Base-by-base conservation (phyloP, 2,329 filamentous ascomycete species). In the Hypoxylon sp. region DNA sequence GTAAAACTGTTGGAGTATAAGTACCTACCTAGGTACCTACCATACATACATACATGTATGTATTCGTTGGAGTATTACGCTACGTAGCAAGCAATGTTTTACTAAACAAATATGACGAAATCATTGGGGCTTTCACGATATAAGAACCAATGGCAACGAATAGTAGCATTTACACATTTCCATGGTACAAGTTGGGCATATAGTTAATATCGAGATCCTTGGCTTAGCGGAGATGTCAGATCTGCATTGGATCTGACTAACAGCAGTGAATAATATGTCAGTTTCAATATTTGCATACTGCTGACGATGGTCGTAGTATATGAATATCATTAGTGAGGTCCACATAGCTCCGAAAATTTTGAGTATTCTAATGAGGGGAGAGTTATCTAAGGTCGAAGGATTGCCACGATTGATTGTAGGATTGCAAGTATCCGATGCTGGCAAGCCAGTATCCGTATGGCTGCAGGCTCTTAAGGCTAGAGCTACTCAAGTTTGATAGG, bases 181-280 rank as follows among this genome's bases (percentile, higher is more conserved):
- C 23, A 30, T 63, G 41, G 19, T 51, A 60, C 49, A 2, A 28
- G 50, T 46, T 56, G 34, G 41, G 36, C 19, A 50, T 32, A 60
- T 52, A 32, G 23, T 30, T 43, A 45, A 58, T 58, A 57, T 63
- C 23, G 45, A 52, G 25, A 45, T 23, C 34, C 51, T 45, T 61
- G 51, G 57, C 57, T 34, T 9, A 38, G 46, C 21, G 19, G 52
- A 17, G 3, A 41, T 23, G 30, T 34, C 19, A 45, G 13, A 14
- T 53, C 17, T 63, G 52, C 51, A 43, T 52, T 13, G 36, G 32
- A 52, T 51, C 32, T 60, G 58, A 61, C 52, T 65, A 62, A 65
- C 34, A 6, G 45, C 19, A 50, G 48, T 17, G 14, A 49, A 50
- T 55, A 45, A 32, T 46, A 48, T 14, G 11, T 38, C 21, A 48